Percentiles rank a stretch among this genome's conserved stretches.
Conservation (phyloP, 2,329 filamentous ascomycete species). For the Venturia oleaginea region DNA sequence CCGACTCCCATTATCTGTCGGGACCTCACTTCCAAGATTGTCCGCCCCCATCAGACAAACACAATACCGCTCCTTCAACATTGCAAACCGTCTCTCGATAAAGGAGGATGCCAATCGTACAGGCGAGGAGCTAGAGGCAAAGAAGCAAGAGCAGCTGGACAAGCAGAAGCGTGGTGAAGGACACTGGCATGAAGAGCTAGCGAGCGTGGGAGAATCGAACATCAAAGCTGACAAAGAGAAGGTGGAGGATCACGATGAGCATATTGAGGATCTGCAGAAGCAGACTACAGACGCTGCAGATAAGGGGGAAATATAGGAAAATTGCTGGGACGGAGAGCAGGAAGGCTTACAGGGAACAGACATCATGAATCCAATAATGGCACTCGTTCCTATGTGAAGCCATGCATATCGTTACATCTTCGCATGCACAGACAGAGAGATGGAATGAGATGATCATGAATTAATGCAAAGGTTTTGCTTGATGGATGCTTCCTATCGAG, state of each 20-base stretch:
- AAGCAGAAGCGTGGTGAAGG: slow-evolving; percentile 35
- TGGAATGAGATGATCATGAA: too few relatives aligned
- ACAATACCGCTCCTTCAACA: slow-evolving; percentile 23
- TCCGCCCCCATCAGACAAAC: slow-evolving; percentile 4
- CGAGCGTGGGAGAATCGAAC: slow-evolving; percentile 31
- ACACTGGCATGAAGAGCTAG: slow-evolving; percentile 35
- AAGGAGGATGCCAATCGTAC: slow-evolving; percentile 33
- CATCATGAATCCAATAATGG: too few relatives aligned
- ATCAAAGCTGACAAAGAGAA: slow-evolving; percentile 35
- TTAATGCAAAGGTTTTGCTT: too few relatives aligned
- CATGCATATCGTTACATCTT: too few relatives aligned
- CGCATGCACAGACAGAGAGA: too few relatives aligned
- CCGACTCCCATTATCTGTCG: background rate
- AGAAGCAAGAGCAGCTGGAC: slow-evolving; percentile 36
- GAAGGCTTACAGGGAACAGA: too few relatives aligned
- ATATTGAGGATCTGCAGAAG: slow-evolving; percentile 37
- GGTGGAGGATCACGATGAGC: slow-evolving; percentile 32
- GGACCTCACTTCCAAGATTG: background rate
- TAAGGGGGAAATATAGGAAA: slow-evolving; percentile 21
- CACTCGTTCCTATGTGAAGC: too few relatives aligned
- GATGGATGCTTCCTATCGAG: too few relatives aligned
- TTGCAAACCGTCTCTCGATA: slow-evolving; percentile 24
- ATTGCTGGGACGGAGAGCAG: too few relatives aligned
- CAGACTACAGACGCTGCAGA: slow-evolving; percentile 33
- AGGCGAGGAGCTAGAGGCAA: slow-evolving; percentile 32